These are phyloP conservation scores for Suhomyces choctaworum DNA, from an alignment of 1,139 yeast species.

Conservation along the genomic window DNA sequence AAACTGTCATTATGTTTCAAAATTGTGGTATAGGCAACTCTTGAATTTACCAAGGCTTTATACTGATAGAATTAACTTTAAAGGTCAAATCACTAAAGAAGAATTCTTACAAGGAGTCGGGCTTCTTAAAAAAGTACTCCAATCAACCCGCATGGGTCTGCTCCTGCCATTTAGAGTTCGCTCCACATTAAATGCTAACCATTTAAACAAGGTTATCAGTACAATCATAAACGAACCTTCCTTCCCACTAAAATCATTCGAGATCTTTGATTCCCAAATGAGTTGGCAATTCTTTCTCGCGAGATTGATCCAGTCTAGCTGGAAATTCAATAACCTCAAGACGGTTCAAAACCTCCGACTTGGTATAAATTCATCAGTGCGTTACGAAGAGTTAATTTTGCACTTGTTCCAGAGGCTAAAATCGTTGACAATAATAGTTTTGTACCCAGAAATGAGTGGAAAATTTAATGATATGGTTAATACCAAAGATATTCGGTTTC, in stretches of 20 bases:
- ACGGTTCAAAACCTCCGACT: slow-evolving; percentile 24
- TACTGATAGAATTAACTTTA: slow-evolving; percentile 24
- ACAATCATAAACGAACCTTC: slow-evolving; percentile 24
- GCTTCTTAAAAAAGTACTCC: slow-evolving; percentile 26
- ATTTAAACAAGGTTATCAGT: slow-evolving; percentile 30
- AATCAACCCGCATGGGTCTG: slow-evolving; percentile 18
- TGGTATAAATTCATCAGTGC: slow-evolving; percentile 30
- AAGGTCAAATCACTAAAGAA: slow-evolving; percentile 24
- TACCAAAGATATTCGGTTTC: slow-evolving; percentile 20
- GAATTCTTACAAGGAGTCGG: slow-evolving; percentile 35
- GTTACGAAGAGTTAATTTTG: slow-evolving; percentile 25
- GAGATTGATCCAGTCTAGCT: slow-evolving; percentile 28
- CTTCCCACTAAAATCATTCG: slow-evolving; percentile 24
- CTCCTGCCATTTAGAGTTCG: slow-evolving; percentile 26
- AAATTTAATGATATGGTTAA: slow-evolving; percentile 23
- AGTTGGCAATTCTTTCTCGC: slow-evolving; percentile 28
- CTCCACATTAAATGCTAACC: slow-evolving; percentile 24
- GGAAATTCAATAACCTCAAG: slow-evolving; percentile 28
- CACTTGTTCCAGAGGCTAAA: slow-evolving; percentile 30
- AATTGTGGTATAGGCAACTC: slow-evolving; percentile 33
- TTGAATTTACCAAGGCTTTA: slow-evolving; percentile 31
- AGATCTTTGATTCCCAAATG: slow-evolving; percentile 27
- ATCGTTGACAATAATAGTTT: slow-evolving; percentile 17
- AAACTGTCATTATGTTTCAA: slow-evolving; percentile 34
- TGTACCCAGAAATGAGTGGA: slow-evolving; percentile 20